These are phyloP conservation scores for Cyberlindnera petersonii DNA, from an alignment of 805 yeast species.

Conservation along the genomic window DNA sequence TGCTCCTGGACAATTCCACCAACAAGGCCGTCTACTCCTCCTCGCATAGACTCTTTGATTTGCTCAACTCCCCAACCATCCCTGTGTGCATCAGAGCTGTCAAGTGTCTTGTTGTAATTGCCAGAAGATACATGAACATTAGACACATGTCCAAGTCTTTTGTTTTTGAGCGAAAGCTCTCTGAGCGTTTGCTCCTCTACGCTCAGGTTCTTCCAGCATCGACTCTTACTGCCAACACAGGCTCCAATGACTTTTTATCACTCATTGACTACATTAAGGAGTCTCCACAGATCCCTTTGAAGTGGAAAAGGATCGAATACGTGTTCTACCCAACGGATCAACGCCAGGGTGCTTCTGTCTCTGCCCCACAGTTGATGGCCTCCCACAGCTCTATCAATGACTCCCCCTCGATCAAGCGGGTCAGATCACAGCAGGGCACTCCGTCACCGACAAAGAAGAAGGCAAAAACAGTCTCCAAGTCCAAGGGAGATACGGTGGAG, in stretches of 20 bases:
- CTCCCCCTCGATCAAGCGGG: conserved; percentile 18
- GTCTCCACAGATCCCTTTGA: conserved; percentile 44
- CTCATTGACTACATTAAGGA: conserved; percentile 44
- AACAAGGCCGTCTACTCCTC: conserved; percentile 68
- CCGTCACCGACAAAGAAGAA: conserved; percentile 25
- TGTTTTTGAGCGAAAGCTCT: conserved; percentile 24
- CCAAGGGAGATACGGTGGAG: conserved; percentile 40
- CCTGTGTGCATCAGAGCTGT: conserved; percentile 57
- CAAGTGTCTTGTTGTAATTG: conserved; percentile 54
- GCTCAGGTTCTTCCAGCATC: conserved; percentile 54
- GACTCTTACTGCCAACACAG: conserved; percentile 31
- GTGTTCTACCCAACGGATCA: conserved; percentile 39
- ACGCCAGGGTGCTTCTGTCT: neutral
- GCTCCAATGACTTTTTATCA: conserved; percentile 37
- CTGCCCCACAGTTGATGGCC: neutral
- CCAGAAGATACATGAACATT: conserved; percentile 54
- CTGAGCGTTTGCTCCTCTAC: conserved; percentile 35
- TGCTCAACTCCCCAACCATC: conserved; percentile 58
- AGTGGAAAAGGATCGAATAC: conserved; percentile 54
- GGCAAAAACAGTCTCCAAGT: conserved; percentile 3
- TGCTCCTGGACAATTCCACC: conserved; percentile 64
- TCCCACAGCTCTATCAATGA: conserved; percentile 8
- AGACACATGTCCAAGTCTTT: conserved; percentile 23
- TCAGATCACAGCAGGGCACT: conserved; percentile 10
- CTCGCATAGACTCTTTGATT: conserved; percentile 51